These are phyloP conservation scores for Aspergillus sclerotialis DNA, from an alignment of 2,329 filamentous ascomycete genomes.

Conservation along the genomic window DNA sequence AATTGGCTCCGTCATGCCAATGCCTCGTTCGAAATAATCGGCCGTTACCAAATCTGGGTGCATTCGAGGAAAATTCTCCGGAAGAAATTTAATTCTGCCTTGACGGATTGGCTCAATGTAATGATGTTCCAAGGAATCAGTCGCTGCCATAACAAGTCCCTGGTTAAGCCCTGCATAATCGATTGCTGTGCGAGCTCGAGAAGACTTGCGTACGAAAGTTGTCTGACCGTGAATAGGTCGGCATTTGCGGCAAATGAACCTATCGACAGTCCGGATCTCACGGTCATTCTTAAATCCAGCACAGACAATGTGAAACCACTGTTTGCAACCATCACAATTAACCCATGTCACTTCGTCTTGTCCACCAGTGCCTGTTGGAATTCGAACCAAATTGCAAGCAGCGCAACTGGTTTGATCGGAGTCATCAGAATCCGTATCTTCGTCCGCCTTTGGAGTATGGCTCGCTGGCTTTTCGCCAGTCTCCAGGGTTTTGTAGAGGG, in stretches of 20 bases:
- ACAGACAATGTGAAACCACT: conserved; percentile 62
- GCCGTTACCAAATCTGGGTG: conserved; percentile 56
- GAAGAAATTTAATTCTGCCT: conserved; percentile 53
- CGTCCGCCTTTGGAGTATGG: conserved; percentile 20
- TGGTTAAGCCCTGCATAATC: conserved; percentile 63
- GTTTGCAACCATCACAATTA: conserved; percentile 60
- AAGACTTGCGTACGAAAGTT: conserved; percentile 61
- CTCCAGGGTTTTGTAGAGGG: conserved; percentile 4
- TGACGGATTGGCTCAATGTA: conserved; percentile 63
- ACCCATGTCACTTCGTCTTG: conserved; percentile 56
- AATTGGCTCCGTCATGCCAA: conserved; percentile 60
- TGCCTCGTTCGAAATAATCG: conserved; percentile 57
- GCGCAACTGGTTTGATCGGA: conserved; percentile 46
- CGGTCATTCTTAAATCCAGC: conserved; percentile 59
- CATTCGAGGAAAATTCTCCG: conserved; percentile 58
- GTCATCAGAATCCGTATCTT: conserved; percentile 18
- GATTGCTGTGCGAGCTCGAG: conserved; percentile 57
- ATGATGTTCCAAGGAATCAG: conserved; percentile 59
- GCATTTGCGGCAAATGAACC: conserved; percentile 58
- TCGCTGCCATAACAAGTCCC: conserved; percentile 58
- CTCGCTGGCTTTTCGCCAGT: conserved; percentile 9
- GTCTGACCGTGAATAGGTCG: conserved; percentile 55
- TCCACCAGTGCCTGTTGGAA: conserved; percentile 44
- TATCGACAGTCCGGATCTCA: conserved; percentile 60
- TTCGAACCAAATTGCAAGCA: conserved; percentile 50